Conservation (phyloP, 2,329 filamentous ascomycete species). For the Colletotrichum filicis region DNA sequence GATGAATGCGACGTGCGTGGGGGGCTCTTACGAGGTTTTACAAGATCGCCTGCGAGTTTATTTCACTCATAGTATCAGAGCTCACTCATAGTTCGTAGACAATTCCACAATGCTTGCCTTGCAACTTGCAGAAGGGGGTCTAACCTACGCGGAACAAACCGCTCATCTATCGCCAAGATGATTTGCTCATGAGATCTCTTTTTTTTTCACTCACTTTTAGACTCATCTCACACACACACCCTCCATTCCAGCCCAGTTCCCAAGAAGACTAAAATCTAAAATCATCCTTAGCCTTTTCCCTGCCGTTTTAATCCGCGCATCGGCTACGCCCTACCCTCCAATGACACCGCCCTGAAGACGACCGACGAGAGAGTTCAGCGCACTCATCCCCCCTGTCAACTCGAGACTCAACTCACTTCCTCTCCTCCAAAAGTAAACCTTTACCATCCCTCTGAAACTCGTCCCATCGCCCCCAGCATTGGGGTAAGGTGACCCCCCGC, state of each 20-base stretch:
- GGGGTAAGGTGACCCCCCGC: not conserved
- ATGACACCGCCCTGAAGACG: not conserved
- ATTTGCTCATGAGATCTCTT: slow-evolving; percentile 4
- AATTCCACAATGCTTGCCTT: not conserved
- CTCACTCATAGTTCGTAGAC: not conserved
- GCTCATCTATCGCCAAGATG: not conserved
- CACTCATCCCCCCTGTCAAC: slow-evolving; percentile 12
- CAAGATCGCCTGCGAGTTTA: not conserved
- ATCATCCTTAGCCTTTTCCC: not conserved
- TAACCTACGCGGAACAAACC: not conserved
- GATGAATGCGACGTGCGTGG: not conserved
- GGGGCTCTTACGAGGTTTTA: no score
- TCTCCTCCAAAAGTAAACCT: not conserved
- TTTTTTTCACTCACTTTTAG: not conserved
- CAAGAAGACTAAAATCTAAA: not conserved
- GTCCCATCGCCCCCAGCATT: not conserved
- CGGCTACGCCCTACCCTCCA: not conserved
- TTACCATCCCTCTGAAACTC: not conserved
- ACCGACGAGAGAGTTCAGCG: slow-evolving; percentile 15
- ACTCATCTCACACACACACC: not conserved
- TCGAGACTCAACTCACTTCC: no score
- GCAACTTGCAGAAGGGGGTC: not conserved
- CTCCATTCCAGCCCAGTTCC: not conserved
- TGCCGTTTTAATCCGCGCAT: not conserved
- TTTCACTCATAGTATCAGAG: not conserved